Evolutionary conservation across 768 basidiomycete genomes (phyloP).

Genomic region (Coprinopsis cinerea): DNA sequence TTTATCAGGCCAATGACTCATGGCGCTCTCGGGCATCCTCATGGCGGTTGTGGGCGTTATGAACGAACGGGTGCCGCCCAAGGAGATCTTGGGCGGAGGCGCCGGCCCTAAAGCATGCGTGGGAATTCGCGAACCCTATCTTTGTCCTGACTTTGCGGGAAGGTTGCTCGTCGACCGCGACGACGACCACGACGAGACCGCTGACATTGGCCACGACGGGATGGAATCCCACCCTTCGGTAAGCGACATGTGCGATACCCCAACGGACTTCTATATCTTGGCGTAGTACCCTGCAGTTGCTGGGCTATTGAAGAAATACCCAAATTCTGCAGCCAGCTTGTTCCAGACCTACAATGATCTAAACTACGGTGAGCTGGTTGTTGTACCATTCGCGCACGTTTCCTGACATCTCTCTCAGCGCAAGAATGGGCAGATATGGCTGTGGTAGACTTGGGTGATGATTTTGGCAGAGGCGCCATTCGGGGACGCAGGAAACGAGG

Average conservation of each 20-base stretch:
- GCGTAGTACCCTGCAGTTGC: conserved; percentile 42
- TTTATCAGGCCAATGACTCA: background rate
- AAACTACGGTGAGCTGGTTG: conserved; percentile 38
- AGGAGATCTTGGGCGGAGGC: too few species aligned
- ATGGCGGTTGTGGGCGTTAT: too few species aligned
- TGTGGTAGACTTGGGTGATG: conserved; percentile 50
- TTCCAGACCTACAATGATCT: conserved; percentile 79
- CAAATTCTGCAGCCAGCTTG: conserved; percentile 49
- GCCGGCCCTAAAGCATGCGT: too few species aligned
- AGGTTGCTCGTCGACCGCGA: too few species aligned
- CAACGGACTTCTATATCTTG: background rate
- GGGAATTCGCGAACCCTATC: too few species aligned
- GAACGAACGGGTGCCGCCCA: too few species aligned
- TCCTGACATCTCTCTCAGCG: conserved; percentile 33
- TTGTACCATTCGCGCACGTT: too few species aligned
- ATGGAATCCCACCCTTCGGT: conserved; percentile 28
- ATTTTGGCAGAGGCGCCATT: conserved; percentile 50
- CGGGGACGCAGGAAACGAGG: conserved; percentile 47
- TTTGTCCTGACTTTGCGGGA: too few species aligned
- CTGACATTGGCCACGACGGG: background rate
- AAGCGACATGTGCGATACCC: background rate
- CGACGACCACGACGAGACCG: background rate
- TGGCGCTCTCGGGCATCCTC: too few species aligned
- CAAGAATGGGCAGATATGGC: conserved; percentile 68
- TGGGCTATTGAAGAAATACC: conserved; percentile 52